Evolutionary conservation across 352 stramenopile genomes (phyloP).

Genomic region (Pythium dissimile): DNA sequence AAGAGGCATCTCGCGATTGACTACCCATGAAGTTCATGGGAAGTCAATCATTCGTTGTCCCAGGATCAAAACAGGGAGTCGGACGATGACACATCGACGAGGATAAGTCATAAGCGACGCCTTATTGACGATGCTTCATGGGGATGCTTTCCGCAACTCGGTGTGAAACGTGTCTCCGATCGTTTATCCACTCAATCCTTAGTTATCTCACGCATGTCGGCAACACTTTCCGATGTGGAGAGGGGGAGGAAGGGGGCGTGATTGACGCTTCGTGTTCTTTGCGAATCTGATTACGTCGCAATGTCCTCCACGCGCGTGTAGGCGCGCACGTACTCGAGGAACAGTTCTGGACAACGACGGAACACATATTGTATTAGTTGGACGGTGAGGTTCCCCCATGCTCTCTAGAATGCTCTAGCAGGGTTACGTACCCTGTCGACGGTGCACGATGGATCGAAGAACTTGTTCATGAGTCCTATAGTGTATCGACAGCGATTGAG

Average conservation of each 20-base stretch:
- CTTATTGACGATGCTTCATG: background rate
- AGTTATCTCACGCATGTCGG: no score
- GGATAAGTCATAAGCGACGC: background rate
- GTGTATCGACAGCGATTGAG: background rate
- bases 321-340: constrained; percentile 41
- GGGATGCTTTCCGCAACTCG: no score
- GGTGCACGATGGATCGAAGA: constrained; percentile 29
- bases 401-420: no score
- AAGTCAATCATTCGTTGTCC: no score
- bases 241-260: no score
- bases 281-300: background rate
- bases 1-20: background rate
- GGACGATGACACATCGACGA: no score
- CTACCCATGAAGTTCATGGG: background rate
- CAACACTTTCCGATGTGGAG: no score
- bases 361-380: background rate
- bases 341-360: constrained; percentile 28
- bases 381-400: no score
- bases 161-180: no score
- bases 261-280: no score
- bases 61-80: no score
- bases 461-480: constrained; percentile 38
- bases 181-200: no score
- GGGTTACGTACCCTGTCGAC: constrained; percentile 38
- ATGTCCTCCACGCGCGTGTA: constrained; percentile 39